Percentiles rank a stretch among this genome's conserved stretches.
phyloP scores from a whole-genome alignment of 352 stramenopile species.

The Phytophthora pistaciae region DNA sequence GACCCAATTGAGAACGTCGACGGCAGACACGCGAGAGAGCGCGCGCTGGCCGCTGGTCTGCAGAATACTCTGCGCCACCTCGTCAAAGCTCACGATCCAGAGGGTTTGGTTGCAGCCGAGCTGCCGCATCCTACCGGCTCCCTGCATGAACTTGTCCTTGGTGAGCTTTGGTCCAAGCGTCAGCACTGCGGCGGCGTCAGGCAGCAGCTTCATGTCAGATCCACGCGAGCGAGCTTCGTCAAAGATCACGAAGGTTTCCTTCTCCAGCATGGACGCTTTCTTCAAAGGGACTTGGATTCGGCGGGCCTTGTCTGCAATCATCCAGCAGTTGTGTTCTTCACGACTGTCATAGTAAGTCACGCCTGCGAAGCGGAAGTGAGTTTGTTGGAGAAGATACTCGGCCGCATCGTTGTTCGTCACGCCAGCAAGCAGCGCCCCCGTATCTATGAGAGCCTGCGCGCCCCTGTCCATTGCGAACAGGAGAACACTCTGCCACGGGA shows the following conservation, averaged over 20 bases:
- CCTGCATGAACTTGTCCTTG: conserved; percentile 95
- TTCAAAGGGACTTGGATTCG: conserved; percentile 54
- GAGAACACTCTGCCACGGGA: conserved; percentile 64
- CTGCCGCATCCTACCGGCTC: conserved; percentile 87
- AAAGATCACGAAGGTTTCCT: conserved; percentile 93
- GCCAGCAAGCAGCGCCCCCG: conserved; percentile 82
- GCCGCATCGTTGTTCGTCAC: conserved; percentile 63
- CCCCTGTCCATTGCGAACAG: conserved; percentile 44
- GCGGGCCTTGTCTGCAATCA: conserved; percentile 74
- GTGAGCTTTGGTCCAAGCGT: conserved; percentile 88
- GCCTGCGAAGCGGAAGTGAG: conserved; percentile 45
- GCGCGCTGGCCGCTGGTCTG: conserved; percentile 14
- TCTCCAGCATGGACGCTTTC: conserved; percentile 74
- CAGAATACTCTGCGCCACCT: conserved; percentile 69
- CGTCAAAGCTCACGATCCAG: conserved; percentile 67
- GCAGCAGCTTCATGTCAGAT: conserved; percentile 90
- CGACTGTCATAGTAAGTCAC: conserved; percentile 89
- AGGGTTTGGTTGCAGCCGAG: conserved; percentile 80
- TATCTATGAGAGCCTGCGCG: conserved; percentile 85
- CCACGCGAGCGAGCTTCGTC: conserved; percentile 90
- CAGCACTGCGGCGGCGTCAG: conserved; percentile 73
- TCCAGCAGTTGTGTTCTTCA: conserved; percentile 69
- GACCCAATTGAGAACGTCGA: conserved; percentile 86
- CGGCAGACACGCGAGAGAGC: conserved; percentile 21
- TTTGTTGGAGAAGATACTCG: conserved; percentile 47